These are phyloP conservation scores for Stephania japonica DNA, from an alignment of 164 flowering plant species.

Conservation along the genomic window DNA sequence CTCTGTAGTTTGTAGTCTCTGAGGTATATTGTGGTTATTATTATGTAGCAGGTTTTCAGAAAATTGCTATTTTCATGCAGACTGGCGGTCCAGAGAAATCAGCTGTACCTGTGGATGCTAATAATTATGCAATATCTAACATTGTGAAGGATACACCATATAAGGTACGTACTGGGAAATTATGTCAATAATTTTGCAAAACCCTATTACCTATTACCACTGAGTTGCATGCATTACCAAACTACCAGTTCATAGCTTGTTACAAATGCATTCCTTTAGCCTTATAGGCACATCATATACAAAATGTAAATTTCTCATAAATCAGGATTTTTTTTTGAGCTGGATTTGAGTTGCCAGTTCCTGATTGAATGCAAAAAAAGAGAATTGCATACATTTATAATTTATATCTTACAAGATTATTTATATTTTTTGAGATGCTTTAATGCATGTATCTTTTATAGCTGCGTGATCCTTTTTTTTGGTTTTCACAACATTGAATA, in stretches of 20 bases:
- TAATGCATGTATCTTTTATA: too few species aligned
- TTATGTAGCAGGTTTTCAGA: constrained; percentile 99
- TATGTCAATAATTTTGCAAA: neutral
- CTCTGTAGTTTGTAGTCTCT: constrained; percentile 38
- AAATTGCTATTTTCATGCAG: constrained; percentile 99
- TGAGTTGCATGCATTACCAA: neutral
- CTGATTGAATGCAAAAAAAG: neutral
- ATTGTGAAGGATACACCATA: constrained; percentile 65
- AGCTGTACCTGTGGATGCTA: constrained; percentile 24
- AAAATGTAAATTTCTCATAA: too few species aligned
- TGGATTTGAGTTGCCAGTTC: neutral
- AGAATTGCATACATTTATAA: neutral
- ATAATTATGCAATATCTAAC: constrained; percentile 29
- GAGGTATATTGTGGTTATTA: constrained; percentile 73
- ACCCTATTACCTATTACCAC: neutral
- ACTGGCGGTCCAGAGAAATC: constrained; percentile 61
- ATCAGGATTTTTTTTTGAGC: too few species aligned
- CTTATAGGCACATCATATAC: neutral
- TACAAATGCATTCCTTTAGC: neutral
- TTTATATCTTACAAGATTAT: neutral
- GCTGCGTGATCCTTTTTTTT: too few species aligned
- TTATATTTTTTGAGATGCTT: too few species aligned
- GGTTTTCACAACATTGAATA: too few species aligned
- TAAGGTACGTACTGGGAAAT: constrained; percentile 46
- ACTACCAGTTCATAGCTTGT: neutral